Conservation (phyloP, 371 early-diverging fungal species). For the Mucor racemosus region DNA sequence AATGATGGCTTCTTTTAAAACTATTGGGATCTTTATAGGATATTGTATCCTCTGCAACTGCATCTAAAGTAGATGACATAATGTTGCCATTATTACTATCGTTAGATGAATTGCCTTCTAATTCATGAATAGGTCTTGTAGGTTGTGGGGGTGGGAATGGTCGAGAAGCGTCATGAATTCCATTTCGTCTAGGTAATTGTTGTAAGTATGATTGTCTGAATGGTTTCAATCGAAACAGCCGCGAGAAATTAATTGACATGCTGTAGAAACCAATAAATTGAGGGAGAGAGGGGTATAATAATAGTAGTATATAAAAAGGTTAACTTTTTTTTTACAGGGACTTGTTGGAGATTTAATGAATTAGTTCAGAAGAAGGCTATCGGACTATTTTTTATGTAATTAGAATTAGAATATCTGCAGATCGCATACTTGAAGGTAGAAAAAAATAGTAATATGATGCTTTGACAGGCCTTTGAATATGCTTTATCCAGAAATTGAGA, state of each 20-base stretch:
- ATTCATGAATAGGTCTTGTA: conserved; percentile 36
- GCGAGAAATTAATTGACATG: conserved; percentile 3
- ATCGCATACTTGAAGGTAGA: no score
- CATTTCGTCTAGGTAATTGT: background rate
- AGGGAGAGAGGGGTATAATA: background rate
- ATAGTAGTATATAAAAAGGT: background rate
- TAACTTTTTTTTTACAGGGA: background rate
- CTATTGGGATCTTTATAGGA: background rate
- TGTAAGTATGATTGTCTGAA: background rate
- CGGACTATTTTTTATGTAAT: background rate
- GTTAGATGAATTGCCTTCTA: background rate
- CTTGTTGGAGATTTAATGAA: background rate
- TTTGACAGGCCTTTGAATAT: no score
- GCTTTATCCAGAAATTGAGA: no score
- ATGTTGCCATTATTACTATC: conserved; percentile 21
- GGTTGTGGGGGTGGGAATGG: conserved; percentile 51
- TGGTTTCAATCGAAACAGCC: background rate
- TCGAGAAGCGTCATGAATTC: conserved; percentile 30
- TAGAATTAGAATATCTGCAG: no score
- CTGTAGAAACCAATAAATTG: background rate
- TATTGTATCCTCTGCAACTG: conserved; percentile 18
- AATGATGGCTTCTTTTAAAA: conserved; percentile 46
- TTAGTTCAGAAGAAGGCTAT: background rate
- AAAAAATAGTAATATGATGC: no score
- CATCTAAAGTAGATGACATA: conserved; percentile 26